These are phyloP conservation scores for Termitomyces sp. DNA, from an alignment of 768 basidiomycete species.

Conservation along the genomic window DNA sequence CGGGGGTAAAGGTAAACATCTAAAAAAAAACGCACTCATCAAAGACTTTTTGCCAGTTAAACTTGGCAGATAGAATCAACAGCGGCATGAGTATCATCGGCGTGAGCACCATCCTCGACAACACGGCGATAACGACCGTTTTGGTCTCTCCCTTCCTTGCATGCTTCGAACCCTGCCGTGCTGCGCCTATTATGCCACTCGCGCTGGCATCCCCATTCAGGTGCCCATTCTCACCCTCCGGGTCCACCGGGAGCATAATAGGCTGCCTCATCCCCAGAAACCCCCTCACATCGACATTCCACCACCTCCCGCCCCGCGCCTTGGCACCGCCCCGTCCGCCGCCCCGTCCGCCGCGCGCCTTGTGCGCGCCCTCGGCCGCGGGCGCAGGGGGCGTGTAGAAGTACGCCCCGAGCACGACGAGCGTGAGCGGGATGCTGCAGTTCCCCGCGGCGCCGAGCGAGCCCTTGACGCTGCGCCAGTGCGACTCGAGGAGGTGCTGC, in stretches of 20 bases:
- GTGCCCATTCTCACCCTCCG: constrained; percentile 5
- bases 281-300: constrained; percentile 26
- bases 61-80: constrained; percentile 56
- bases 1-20: background rate
- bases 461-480: constrained; percentile 61
- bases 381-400: constrained; percentile 45
- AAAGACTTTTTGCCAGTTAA: constrained; percentile 55
- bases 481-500: constrained; percentile 62
- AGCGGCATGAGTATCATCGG: constrained; percentile 76
- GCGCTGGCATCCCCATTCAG: background rate
- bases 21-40: constrained; percentile 54
- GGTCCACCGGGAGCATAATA: background rate
- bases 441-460: constrained; percentile 64
- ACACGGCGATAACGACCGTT: constrained; percentile 79
- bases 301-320: constrained; percentile 6
- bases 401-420: constrained; percentile 91
- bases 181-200: background rate
- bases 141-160: constrained; percentile 45
- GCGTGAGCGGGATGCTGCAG: constrained; percentile 83
- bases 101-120: constrained; percentile 82
- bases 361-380: background rate
- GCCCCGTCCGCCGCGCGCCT: background rate
- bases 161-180: background rate
- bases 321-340: background rate
- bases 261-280: constrained; percentile 30